These are phyloP conservation scores for Coix lacrymajobi DNA, from an alignment of 176 grass and related monocot species.

Conservation along the genomic window DNA sequence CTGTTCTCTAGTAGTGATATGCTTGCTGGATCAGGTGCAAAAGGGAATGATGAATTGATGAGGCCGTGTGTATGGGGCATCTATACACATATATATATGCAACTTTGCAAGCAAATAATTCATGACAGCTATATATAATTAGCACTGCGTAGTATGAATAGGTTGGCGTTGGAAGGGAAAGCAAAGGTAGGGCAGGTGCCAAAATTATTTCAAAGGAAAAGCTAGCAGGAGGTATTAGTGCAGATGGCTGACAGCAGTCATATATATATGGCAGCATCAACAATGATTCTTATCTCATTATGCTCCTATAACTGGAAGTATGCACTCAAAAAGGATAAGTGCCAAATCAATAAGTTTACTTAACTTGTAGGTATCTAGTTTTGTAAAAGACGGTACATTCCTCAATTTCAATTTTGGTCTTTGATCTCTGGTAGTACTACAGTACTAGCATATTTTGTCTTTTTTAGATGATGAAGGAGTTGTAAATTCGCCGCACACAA, in stretches of 20 bases:
- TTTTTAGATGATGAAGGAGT: background rate
- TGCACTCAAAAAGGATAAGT: background rate
- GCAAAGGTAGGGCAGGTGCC: slow-evolving; percentile 16
- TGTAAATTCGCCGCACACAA: background rate
- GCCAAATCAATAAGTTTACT: background rate
- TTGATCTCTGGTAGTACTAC: background rate
- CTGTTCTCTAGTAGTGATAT: too few species aligned
- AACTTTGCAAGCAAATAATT: slow-evolving; percentile 26
- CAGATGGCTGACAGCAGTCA: background rate
- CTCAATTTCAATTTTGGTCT: background rate
- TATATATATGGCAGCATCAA: background rate
- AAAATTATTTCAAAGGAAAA: background rate
- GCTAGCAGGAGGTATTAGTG: background rate
- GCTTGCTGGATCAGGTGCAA: slow-evolving; percentile 18
- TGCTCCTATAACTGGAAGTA: slow-evolving; percentile 1
- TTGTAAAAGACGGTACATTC: too few species aligned
- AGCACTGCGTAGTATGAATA: background rate
- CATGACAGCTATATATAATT: background rate
- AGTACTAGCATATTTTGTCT: background rate
- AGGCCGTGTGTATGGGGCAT: background rate
- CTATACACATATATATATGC: slow-evolving; percentile 18
- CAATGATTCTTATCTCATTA: slow-evolving; percentile 13
- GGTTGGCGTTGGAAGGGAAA: background rate
- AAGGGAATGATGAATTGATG: slow-evolving; percentile 28
- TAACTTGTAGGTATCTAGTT: background rate